A percentile compares a stretch with the other conserved stretches of the same genome.
These are phyloP conservation scores for Fusarium neocosmosporiellum DNA, from an alignment of 2,329 filamentous ascomycete species.

Conservation along the genomic window DNA sequence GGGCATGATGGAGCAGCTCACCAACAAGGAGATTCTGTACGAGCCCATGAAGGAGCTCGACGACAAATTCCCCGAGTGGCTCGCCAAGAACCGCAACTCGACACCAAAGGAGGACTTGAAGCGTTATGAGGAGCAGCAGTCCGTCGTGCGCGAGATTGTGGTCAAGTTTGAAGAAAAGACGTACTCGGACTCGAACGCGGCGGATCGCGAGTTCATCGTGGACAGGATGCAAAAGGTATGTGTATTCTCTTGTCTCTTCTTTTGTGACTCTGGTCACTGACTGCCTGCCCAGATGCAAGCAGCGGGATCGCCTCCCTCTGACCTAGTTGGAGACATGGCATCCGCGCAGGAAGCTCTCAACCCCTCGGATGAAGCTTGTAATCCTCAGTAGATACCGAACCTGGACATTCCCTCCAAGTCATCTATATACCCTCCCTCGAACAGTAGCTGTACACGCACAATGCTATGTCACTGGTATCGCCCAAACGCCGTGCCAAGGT, in stretches of 20 bases:
- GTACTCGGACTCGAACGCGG: constrained; percentile 84
- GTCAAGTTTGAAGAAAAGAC: constrained; percentile 83
- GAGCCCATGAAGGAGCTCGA: constrained; percentile 98
- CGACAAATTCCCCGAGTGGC: constrained; percentile 91
- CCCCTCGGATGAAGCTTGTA: constrained; percentile 70
- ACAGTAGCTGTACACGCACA: constrained; percentile 40
- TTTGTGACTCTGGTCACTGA: constrained; percentile 1
- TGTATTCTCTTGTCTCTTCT: neutral
- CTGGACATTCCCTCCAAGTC: constrained; percentile 35
- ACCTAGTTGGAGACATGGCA: constrained; percentile 90
- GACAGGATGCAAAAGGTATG: constrained; percentile 97
- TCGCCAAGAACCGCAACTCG: constrained; percentile 78
- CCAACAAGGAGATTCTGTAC: constrained; percentile 97
- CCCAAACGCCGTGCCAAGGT: constrained; percentile 35
- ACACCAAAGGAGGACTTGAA: constrained; percentile 78
- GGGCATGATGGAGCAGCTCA: constrained; percentile 99
- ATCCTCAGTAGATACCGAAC: constrained; percentile 63
- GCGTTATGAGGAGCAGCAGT: constrained; percentile 84
- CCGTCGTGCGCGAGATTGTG: constrained; percentile 86
- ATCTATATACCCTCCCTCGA: constrained; percentile 44
- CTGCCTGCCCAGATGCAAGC: constrained; percentile 84
- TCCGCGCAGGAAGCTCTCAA: constrained; percentile 79
- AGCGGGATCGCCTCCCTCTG: constrained; percentile 87
- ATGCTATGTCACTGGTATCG: constrained; percentile 29
- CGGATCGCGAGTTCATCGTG: constrained; percentile 91